These are phyloP conservation scores for Sarocladium brachiariae DNA, from an alignment of 2,329 filamentous ascomycete genomes.

Conservation along the genomic window DNA sequence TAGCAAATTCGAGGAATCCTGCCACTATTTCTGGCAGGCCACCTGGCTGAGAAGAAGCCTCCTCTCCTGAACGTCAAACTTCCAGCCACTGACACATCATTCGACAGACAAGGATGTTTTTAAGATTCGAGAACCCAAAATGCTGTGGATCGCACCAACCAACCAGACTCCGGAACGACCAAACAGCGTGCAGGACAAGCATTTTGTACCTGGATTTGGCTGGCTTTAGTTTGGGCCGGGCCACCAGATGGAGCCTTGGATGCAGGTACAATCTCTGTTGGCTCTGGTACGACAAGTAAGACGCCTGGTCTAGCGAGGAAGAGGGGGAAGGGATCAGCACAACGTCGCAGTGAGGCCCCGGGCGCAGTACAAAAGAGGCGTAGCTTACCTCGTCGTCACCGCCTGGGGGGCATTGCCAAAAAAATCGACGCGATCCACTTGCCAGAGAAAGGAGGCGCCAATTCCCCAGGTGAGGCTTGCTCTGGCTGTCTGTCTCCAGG, in stretches of 20 bases:
- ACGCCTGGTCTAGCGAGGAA: too few relatives aligned
- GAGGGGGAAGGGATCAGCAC: constrained; percentile 8
- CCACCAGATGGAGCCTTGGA: constrained; percentile 1
- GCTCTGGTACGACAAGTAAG: neutral
- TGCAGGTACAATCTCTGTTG: constrained; percentile 10
- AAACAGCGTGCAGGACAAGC: constrained; percentile 7
- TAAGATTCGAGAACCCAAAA: constrained; percentile 4
- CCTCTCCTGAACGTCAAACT: neutral
- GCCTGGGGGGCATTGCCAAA: constrained; percentile 1
- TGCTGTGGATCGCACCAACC: neutral
- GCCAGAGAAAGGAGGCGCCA: constrained; percentile 7
- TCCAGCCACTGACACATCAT: constrained; percentile 6
- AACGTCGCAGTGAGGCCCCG: neutral
- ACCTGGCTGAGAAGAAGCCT: neutral
- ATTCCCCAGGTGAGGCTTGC: neutral
- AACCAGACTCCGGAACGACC: neutral
- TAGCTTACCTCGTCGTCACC: constrained; percentile 5
- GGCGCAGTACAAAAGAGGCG: constrained; percentile 1
- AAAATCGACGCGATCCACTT: constrained; percentile 5
- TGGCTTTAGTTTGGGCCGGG: neutral
- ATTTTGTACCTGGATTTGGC: constrained; percentile 8
- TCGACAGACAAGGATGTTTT: neutral
- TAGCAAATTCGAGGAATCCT: too few relatives aligned
- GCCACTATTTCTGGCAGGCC: constrained; percentile 3
- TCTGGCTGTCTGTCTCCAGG: neutral